Evolutionary conservation across 83 land plant species (phyloP).

Genomic region (Thuja plicata): DNA sequence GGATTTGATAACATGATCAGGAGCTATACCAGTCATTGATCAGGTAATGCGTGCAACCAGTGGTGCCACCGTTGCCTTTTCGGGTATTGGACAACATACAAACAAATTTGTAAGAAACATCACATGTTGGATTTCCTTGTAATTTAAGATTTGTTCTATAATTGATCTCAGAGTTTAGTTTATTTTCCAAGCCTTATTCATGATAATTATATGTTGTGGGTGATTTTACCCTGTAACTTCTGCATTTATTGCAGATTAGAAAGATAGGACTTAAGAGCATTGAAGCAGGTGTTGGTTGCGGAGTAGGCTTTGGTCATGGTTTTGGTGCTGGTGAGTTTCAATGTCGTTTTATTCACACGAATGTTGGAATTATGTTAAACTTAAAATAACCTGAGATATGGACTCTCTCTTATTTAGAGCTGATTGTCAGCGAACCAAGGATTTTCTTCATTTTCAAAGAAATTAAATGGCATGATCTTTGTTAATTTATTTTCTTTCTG

Average conservation of each 20-base stretch:
- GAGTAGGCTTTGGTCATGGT: slow-evolving; percentile 82
- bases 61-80: slow-evolving; percentile 57
- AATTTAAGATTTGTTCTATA: neutral
- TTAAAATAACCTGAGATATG: neutral
- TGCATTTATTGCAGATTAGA: slow-evolving; percentile 34
- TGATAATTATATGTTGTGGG: neutral
- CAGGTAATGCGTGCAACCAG: slow-evolving; percentile 64
- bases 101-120: slow-evolving; percentile 46
- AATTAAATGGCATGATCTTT: neutral
- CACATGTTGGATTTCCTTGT: neutral
- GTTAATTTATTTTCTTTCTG: neutral
- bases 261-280: slow-evolving; percentile 63
- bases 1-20: slow-evolving; percentile 21
- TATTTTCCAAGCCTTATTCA: slow-evolving; percentile 7
- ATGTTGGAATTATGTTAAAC: neutral
- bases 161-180: neutral
- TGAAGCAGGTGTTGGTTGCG: slow-evolving; percentile 79
- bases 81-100: slow-evolving; percentile 55
- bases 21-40: slow-evolving; percentile 51
- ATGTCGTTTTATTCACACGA: neutral
- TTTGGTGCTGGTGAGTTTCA: slow-evolving; percentile 67
- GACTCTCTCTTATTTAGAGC: neutral
- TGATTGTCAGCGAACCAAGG: neutral
- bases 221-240: neutral
- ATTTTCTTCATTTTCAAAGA: neutral